These are phyloP conservation scores for Claviceps quebecensis DNA, from an alignment of 2,329 filamentous ascomycete genomes.

Conservation along the genomic window DNA sequence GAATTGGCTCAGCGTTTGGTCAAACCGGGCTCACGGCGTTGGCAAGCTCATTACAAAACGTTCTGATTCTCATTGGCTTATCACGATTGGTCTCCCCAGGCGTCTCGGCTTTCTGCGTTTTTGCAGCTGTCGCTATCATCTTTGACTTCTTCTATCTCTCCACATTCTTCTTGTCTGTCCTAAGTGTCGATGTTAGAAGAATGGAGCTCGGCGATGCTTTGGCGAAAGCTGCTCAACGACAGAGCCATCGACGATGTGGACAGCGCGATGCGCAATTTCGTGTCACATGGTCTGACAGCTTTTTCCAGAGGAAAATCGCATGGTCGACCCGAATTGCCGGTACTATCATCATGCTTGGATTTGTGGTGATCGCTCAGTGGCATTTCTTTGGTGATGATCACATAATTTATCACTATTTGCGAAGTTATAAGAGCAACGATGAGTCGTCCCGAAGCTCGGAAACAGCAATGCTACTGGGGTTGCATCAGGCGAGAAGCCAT, in stretches of 20 bases:
- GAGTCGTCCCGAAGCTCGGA: slow-evolving; percentile 18
- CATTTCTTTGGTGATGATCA: slow-evolving; percentile 57
- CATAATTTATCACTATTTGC: slow-evolving; percentile 17
- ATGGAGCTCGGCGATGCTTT: slow-evolving; percentile 64
- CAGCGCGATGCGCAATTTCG: slow-evolving; percentile 12
- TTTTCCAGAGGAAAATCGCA: slow-evolving; percentile 51
- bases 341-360: slow-evolving; percentile 56
- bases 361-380: slow-evolving; percentile 61
- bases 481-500: slow-evolving; percentile 64
- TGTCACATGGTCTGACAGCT: slow-evolving; percentile 39
- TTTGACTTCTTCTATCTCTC: slow-evolving; percentile 69
- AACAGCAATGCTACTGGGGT: slow-evolving; percentile 35
- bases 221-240: slow-evolving; percentile 36
- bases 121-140: slow-evolving; percentile 58
- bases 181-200: slow-evolving; percentile 65
- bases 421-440: slow-evolving; percentile 10
- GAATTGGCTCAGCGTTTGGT: slow-evolving; percentile 62
- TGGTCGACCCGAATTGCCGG: slow-evolving; percentile 63
- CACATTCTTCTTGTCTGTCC: slow-evolving; percentile 66
- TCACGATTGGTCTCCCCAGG: slow-evolving; percentile 54
- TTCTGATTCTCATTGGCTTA: slow-evolving; percentile 50
- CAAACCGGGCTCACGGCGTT: slow-evolving; percentile 58
- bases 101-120: slow-evolving; percentile 62
- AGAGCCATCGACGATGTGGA: slow-evolving; percentile 15
- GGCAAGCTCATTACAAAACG: slow-evolving; percentile 53